Evolutionary conservation across 495 filamentous ascomycete genomes (phyloP).

Genomic region (Annulohypoxylon nitens): DNA sequence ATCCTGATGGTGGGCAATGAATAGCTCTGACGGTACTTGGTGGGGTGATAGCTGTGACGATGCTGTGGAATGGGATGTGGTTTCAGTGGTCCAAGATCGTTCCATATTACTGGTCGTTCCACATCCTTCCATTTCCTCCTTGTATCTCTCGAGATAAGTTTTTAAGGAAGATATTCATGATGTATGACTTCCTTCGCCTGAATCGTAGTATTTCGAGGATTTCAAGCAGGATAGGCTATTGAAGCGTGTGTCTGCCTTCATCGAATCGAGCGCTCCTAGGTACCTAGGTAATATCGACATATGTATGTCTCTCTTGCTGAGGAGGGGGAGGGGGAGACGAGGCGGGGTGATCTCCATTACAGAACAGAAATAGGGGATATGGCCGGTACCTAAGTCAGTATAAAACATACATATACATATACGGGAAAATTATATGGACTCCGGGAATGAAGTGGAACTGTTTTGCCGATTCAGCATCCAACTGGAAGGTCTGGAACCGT

Average conservation of each 20-base stretch:
- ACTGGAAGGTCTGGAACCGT: constrained; percentile 18
- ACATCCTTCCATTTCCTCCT: constrained; percentile 7
- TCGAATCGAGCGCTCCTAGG: too few species aligned
- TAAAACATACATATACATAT: not conserved
- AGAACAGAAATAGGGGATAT: not conserved
- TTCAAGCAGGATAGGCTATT: constrained; percentile 14
- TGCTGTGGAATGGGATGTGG: constrained; percentile 36
- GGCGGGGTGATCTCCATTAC: not conserved
- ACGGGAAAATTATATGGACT: constrained; percentile 2
- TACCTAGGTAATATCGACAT: not conserved
- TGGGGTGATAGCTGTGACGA: constrained; percentile 43
- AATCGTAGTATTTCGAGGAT: constrained; percentile 19
- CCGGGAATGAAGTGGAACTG: not conserved
- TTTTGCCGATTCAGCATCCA: constrained; percentile 23
- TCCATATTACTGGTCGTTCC: constrained; percentile 39
- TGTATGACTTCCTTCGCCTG: constrained; percentile 3
- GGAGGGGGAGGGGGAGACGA: not conserved
- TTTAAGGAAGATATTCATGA: constrained; percentile 8
- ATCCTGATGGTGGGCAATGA: constrained; percentile 34
- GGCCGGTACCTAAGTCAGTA: not conserved
- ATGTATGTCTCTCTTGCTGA: not conserved
- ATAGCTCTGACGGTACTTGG: not conserved
- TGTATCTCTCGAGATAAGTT: constrained; percentile 21
- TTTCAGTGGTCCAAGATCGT: constrained; percentile 39
- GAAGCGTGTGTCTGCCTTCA: not conserved